These are phyloP conservation scores for Cairneyella variabilis DNA, from an alignment of 495 filamentous ascomycete genomes.

Conservation along the genomic window DNA sequence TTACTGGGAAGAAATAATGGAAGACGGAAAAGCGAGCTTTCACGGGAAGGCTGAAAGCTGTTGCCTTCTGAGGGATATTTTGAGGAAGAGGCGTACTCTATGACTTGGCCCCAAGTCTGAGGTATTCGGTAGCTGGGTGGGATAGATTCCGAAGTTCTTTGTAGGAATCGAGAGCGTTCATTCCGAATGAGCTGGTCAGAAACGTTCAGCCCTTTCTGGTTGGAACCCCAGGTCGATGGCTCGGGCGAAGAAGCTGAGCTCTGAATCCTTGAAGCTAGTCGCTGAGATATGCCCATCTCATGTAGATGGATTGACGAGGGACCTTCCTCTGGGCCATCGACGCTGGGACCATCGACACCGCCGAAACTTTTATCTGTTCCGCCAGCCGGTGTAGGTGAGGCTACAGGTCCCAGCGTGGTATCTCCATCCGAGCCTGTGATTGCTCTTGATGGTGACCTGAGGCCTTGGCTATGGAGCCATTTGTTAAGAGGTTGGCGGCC, in stretches of 20 bases:
- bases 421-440: conserved; percentile 8
- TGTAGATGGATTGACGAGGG: conserved; percentile 12
- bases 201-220: conserved; percentile 11
- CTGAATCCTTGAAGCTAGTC: conserved; percentile 14
- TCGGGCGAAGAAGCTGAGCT: conserved; percentile 17
- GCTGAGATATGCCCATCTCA: conserved; percentile 22
- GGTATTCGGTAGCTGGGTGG: conserved; percentile 14
- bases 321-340: conserved; percentile 20
- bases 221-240: conserved; percentile 18
- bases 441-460: conserved; percentile 12
- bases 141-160: conserved; percentile 16
- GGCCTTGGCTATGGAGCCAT: conserved; percentile 20
- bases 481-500: neutral
- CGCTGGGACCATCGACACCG: conserved; percentile 26
- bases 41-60: conserved; percentile 10
- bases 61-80: conserved; percentile 10
- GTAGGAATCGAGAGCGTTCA: conserved; percentile 9
- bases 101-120: conserved; percentile 13
- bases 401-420: neutral
- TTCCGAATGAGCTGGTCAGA: neutral
- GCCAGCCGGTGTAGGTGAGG: conserved; percentile 10
- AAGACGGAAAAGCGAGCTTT: conserved; percentile 15
- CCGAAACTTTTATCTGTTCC: conserved; percentile 18
- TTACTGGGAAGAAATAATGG: conserved; percentile 7
- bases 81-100: conserved; percentile 10